Evolutionary conservation across 345 rosid genomes (phyloP).

Genomic region (Eucalyptus tenuipes): DNA sequence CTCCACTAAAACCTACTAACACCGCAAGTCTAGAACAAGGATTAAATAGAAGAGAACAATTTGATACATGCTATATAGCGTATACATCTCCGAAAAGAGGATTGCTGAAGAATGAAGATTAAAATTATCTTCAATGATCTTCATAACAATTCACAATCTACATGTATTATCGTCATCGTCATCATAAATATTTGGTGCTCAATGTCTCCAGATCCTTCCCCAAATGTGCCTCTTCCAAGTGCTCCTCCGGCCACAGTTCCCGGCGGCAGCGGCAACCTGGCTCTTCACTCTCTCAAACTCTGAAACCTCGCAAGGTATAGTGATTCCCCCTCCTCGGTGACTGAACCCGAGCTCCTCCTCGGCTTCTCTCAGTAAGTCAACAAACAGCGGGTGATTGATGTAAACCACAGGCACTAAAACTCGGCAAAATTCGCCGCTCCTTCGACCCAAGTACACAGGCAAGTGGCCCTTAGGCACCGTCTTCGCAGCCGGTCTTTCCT

Average conservation of each 20-base stretch:
- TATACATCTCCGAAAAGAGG: not conserved
- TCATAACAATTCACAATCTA: not conserved
- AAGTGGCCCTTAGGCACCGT: not conserved
- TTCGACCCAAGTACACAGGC: not conserved
- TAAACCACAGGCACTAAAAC: constrained; percentile 68
- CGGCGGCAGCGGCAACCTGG: constrained; percentile 37
- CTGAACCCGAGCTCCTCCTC: constrained; percentile 59
- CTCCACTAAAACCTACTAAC: not conserved
- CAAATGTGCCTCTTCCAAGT: not conserved
- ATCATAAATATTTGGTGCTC: not conserved
- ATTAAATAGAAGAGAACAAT: not conserved
- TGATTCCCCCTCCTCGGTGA: constrained; percentile 61
- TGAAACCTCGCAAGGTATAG: constrained; percentile 62
- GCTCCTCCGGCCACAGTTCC: not conserved
- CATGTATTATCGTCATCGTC: not conserved
- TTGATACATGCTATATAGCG: too few species aligned
- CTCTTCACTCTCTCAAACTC: constrained; percentile 65
- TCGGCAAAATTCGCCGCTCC: constrained; percentile 13
- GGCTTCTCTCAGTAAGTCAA: constrained; percentile 46
- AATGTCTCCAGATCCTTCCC: not conserved
- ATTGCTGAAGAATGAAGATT: not conserved
- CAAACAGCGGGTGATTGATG: constrained; percentile 75
- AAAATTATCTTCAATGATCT: not conserved
- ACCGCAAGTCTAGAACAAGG: not conserved
- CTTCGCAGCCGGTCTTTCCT: not conserved